Conservation (phyloP, 495 filamentous ascomycete genomes). For the Trichoderma reesei region DNA sequence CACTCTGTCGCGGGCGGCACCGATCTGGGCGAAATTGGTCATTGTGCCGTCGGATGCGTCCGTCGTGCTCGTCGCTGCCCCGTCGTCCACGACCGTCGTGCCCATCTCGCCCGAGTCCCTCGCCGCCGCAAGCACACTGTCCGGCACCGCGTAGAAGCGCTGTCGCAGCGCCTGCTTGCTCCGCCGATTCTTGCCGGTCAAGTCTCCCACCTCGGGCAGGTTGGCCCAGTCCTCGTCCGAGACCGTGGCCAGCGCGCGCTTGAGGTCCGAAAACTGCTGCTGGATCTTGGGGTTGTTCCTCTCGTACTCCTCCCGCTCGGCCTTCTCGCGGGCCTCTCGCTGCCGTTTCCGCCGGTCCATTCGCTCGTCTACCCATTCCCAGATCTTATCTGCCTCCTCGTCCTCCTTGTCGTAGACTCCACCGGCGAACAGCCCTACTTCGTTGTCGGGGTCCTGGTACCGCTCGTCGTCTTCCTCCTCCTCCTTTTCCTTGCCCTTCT, state of each 20-base stretch:
- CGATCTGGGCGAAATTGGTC: conserved; percentile 98
- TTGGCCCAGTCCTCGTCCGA: conserved; percentile 96
- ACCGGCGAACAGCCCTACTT: conserved; percentile 88
- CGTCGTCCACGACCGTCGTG: conserved; percentile 71
- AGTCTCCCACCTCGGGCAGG: conserved; percentile 88
- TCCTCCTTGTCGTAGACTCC: conserved; percentile 94
- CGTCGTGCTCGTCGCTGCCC: conserved; percentile 38
- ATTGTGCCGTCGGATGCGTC: conserved; percentile 69
- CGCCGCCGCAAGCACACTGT: conserved; percentile 87
- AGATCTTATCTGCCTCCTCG: conserved; percentile 93
- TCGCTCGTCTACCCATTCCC: conserved; percentile 88
- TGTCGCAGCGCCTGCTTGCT: conserved; percentile 71
- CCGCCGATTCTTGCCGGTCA: conserved; percentile 86
- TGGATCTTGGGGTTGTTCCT: conserved; percentile 96
- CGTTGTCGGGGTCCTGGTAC: conserved; percentile 94
- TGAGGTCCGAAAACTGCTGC: conserved; percentile 94
- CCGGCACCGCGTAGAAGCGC: conserved; percentile 91
- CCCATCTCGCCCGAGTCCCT: conserved; percentile 71
- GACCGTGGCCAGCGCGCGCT: conserved; percentile 76
- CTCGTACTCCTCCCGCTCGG: conserved; percentile 91
- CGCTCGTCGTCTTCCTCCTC: conserved; percentile 76
- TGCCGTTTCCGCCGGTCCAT: conserved; percentile 81
- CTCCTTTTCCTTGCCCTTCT: conserved; percentile 70
- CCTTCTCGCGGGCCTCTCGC: conserved; percentile 87
- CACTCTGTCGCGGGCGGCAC: conserved; percentile 87